A percentile compares a stretch with the other conserved stretches of the same genome.
Evolutionary conservation across 2,329 filamentous ascomycete species (phyloP).

Genomic region (Talaromyces sp.): DNA sequence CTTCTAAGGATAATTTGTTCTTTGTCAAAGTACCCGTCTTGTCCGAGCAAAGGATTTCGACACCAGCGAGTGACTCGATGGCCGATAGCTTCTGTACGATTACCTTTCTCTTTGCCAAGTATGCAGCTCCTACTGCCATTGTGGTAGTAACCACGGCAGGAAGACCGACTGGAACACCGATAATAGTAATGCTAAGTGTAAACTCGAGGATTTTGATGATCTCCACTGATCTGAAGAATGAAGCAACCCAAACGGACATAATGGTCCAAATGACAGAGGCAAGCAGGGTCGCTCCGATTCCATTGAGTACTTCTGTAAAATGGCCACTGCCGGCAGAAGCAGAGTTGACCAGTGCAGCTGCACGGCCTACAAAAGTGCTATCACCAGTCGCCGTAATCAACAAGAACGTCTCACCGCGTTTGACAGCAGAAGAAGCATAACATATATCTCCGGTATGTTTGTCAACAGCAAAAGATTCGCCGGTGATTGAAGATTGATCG

Average conservation of each 20-base stretch:
- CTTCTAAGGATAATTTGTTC: slow-evolving; percentile 86
- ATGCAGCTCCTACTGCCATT: slow-evolving; percentile 90
- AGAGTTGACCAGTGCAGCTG: slow-evolving; percentile 78
- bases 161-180: slow-evolving; percentile 89
- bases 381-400: slow-evolving; percentile 83
- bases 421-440: slow-evolving; percentile 83
- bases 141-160: slow-evolving; percentile 91
- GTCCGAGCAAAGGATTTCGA: slow-evolving; percentile 91
- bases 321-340: slow-evolving; percentile 74
- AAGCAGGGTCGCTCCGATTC: slow-evolving; percentile 77
- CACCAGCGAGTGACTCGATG: slow-evolving; percentile 88
- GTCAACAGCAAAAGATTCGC: slow-evolving; percentile 87
- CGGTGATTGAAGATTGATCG: slow-evolving; percentile 88
- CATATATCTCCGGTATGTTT: slow-evolving; percentile 79
- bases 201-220: slow-evolving; percentile 79
- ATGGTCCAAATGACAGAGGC: slow-evolving; percentile 78
- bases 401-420: slow-evolving; percentile 83
- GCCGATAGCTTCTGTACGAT: slow-evolving; percentile 91
- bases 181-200: slow-evolving; percentile 85
- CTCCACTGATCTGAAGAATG: slow-evolving; percentile 80
- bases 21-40: slow-evolving; percentile 92
- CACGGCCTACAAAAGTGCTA: slow-evolving; percentile 85
- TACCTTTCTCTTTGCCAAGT: slow-evolving; percentile 87
- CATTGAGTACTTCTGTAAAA: slow-evolving; percentile 88
- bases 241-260: slow-evolving; percentile 79